Evolutionary conservation across 2,329 filamentous ascomycete genomes (phyloP).

Genomic region (Fusarium tricinctum): DNA sequence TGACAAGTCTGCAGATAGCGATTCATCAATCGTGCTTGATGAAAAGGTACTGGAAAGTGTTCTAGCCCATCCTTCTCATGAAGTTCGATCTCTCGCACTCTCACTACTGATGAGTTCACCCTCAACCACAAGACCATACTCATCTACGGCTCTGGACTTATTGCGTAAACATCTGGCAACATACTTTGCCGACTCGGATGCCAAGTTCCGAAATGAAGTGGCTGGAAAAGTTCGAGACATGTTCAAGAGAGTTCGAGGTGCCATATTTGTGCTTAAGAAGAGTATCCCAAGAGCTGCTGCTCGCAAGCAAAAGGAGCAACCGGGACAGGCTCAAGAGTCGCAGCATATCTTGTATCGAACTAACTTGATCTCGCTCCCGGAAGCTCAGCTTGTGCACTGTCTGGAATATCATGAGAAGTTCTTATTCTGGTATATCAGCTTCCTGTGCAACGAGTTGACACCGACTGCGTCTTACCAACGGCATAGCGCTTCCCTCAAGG

Average conservation of each 20-base stretch:
- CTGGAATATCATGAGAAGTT: constrained; percentile 72
- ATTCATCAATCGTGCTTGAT: constrained; percentile 53
- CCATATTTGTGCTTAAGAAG: constrained; percentile 69
- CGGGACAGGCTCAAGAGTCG: constrained; percentile 22
- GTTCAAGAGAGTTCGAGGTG: constrained; percentile 79
- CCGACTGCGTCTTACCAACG: constrained; percentile 91
- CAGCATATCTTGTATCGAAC: constrained; percentile 56
- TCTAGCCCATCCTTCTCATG: constrained; percentile 68
- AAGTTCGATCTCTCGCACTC: constrained; percentile 83
- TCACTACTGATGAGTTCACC: constrained; percentile 84
- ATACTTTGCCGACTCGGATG: constrained; percentile 86
- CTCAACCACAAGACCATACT: constrained; percentile 80
- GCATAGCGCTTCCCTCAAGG: constrained; percentile 84
- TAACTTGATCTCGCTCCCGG: constrained; percentile 58
- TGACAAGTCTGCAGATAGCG: constrained; percentile 37
- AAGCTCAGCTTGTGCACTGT: constrained; percentile 55
- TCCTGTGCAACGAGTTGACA: constrained; percentile 79
- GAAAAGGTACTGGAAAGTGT: constrained; percentile 65
- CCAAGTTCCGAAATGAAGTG: constrained; percentile 87
- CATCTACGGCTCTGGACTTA: constrained; percentile 70
- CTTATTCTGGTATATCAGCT: constrained; percentile 79
- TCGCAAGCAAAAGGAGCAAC: constrained; percentile 54
- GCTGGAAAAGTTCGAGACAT: constrained; percentile 81
- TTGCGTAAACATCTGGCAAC: constrained; percentile 76
- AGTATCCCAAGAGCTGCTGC: constrained; percentile 56